phyloP scores from a whole-genome alignment of 257 asterid genomes.

The Solanum medicagineum region DNA sequence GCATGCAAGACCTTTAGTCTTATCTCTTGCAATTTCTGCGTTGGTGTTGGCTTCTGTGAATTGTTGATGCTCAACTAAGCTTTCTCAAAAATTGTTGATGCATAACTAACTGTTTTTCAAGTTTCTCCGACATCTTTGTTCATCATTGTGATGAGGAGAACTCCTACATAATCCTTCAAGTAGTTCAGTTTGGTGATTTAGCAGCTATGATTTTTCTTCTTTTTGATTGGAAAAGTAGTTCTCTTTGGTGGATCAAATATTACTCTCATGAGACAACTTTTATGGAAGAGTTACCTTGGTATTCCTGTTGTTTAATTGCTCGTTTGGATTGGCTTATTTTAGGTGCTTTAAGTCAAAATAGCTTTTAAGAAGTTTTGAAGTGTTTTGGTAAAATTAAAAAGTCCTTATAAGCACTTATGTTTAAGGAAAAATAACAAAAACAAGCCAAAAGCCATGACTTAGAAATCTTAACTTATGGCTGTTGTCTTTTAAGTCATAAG shows the following conservation, averaged over 20 bases:
- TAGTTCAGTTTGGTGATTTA: neutral
- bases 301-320: neutral
- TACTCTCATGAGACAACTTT: neutral
- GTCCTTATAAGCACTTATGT: no score
- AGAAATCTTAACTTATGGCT: no score
- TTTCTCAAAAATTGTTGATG: neutral
- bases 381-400: no score
- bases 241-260: neutral
- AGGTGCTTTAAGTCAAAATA: no score
- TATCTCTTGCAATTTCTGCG: neutral
- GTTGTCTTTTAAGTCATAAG: no score
- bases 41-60: neutral
- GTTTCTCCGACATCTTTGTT: neutral
- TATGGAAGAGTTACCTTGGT: neutral
- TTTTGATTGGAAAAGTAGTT: neutral
- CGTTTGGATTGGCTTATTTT: no score
- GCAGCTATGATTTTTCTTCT: neutral
- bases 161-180: neutral
- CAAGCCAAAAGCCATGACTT: no score
- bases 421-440: no score
- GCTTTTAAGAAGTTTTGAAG: no score
- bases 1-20: neutral
- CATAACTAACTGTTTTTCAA: neutral
- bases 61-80: neutral
- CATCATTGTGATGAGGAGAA: neutral